phyloP scores from a whole-genome alignment of 208 protist genomes.

The Wallacemonas sp. region DNA sequence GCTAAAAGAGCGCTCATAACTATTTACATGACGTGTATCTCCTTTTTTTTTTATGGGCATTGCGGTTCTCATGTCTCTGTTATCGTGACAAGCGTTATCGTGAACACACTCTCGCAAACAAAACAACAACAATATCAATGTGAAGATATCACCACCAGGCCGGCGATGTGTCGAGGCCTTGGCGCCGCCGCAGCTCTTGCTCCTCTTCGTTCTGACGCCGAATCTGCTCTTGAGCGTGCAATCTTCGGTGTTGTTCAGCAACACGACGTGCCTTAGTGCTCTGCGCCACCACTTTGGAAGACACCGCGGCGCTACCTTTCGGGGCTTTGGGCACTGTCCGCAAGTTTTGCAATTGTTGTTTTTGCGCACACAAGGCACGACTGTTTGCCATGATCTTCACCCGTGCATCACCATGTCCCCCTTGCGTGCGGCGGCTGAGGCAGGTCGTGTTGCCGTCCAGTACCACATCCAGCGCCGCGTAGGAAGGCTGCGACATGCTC shows the following conservation, averaged over 20 bases:
- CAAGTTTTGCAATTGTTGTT: neutral
- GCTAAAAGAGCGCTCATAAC: neutral
- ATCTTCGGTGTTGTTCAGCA: neutral
- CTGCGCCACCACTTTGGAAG: neutral
- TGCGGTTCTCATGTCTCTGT: no score
- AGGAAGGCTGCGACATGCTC: conserved; percentile 19
- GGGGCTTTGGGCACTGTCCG: neutral
- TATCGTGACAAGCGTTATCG: no score
- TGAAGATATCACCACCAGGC: neutral
- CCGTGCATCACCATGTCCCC: neutral
- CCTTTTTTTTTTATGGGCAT: no score
- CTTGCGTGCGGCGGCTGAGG: conserved; percentile 37
- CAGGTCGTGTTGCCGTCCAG: conserved; percentile 76
- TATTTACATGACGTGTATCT: no score
- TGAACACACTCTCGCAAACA: no score
- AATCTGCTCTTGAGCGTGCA: neutral
- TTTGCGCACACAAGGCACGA: conserved; percentile 7
- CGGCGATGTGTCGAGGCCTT: neutral
- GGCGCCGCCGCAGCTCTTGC: neutral
- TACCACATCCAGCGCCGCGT: conserved; percentile 53
- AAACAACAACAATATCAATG: no score
- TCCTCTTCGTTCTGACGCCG: conserved; percentile 3
- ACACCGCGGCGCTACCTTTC: neutral
- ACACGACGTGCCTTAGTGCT: conserved; percentile 5
- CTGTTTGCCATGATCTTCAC: conserved; percentile 12